Conservation (phyloP, 2,329 filamentous ascomycete species). For the Aspergillus sp. region DNA sequence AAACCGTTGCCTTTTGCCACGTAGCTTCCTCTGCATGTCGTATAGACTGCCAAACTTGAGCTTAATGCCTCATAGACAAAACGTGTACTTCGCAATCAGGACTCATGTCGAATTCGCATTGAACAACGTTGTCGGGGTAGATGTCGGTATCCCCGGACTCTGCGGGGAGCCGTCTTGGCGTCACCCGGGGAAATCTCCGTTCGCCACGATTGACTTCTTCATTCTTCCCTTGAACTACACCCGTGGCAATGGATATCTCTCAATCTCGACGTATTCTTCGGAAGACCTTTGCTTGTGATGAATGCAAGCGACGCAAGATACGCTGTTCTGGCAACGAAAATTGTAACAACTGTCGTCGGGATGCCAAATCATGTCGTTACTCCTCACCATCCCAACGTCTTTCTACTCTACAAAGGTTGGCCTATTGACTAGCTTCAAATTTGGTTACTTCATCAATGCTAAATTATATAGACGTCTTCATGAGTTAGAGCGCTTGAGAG, state of each 20-base stretch:
- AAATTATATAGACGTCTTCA: conserved; percentile 15
- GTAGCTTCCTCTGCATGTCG: neutral
- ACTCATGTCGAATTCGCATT: too few species aligned
- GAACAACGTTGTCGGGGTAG: neutral
- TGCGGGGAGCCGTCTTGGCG: neutral
- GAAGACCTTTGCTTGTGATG: conserved; percentile 23
- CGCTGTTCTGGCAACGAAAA: conserved; percentile 24
- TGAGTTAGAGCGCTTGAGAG: conserved; percentile 14
- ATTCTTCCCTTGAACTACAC: neutral
- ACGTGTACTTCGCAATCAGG: neutral
- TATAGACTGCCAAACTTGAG: neutral
- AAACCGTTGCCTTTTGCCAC: neutral
- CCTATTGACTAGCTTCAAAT: neutral
- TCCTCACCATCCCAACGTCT: conserved; percentile 21
- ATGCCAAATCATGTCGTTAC: conserved; percentile 21
- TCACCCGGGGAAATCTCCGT: neutral
- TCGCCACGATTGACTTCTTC: neutral
- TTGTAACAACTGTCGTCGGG: conserved; percentile 20
- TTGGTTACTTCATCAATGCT: neutral
- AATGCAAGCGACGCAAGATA: conserved; percentile 24
- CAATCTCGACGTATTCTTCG: conserved; percentile 19
- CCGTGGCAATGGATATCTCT: neutral
- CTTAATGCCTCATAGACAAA: neutral
- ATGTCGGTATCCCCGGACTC: neutral
- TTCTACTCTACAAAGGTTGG: conserved; percentile 19